A percentile compares a stretch with the other conserved stretches of the same genome.
These are phyloP conservation scores for Gentiana macrophylla DNA, from an alignment of 257 asterid species.

Conservation along the genomic window DNA sequence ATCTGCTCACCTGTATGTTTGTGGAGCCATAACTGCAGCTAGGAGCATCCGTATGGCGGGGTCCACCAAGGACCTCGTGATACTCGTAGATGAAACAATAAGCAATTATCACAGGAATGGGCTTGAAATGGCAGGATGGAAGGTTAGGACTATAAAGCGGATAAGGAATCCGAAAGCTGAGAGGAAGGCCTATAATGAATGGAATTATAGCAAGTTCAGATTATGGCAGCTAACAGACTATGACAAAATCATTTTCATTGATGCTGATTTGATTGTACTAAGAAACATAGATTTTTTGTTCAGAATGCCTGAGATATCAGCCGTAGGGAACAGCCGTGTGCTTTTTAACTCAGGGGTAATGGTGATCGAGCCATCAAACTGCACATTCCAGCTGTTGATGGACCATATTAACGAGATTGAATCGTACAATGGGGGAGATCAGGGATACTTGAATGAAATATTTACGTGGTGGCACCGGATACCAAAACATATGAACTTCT, in stretches of 20 bases:
- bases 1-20: slow-evolving; percentile 66
- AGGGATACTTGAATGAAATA: slow-evolving; percentile 66
- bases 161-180: slow-evolving; percentile 77
- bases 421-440: slow-evolving; percentile 85
- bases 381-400: slow-evolving; percentile 69
- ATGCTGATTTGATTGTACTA: slow-evolving; percentile 66
- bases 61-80: slow-evolving; percentile 63
- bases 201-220: slow-evolving; percentile 92
- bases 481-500: slow-evolving; percentile 74
- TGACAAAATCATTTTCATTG: slow-evolving; percentile 65
- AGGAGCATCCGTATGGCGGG: slow-evolving; percentile 78
- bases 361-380: slow-evolving; percentile 79
- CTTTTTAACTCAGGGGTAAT: slow-evolving; percentile 80
- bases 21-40: slow-evolving; percentile 87
- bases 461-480: slow-evolving; percentile 89
- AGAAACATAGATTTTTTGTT: slow-evolving; percentile 62
- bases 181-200: slow-evolving; percentile 74
- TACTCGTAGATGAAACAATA: slow-evolving; percentile 65
- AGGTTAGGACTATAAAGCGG: slow-evolving; percentile 49
- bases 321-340: slow-evolving; percentile 68
- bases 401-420: slow-evolving; percentile 60
- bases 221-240: slow-evolving; percentile 84
- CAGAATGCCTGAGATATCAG: slow-evolving; percentile 67
- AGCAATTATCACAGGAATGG: slow-evolving; percentile 58
- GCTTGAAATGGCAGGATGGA: slow-evolving; percentile 70